Evolutionary conservation across 2,329 filamentous ascomycete species (phyloP).

Genomic region (Stachybotrys chartarum): DNA sequence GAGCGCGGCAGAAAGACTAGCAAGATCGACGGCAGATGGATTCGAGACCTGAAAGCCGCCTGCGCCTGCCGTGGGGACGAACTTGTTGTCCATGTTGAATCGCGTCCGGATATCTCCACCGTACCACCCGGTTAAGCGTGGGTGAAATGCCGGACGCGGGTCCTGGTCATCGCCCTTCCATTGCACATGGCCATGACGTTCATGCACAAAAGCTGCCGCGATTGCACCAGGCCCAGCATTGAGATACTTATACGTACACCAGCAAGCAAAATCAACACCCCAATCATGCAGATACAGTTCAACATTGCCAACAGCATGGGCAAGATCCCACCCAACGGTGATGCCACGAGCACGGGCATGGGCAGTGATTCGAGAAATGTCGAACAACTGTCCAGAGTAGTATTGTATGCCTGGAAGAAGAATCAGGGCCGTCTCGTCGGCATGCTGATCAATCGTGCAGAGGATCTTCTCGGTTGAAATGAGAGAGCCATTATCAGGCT

Average conservation of each 20-base stretch:
- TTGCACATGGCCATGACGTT: conserved; percentile 56
- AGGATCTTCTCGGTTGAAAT: conserved; percentile 67
- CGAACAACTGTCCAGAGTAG: conserved; percentile 84
- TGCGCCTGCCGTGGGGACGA: conserved; percentile 70
- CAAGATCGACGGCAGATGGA: conserved; percentile 69
- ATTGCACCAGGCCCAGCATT: conserved; percentile 80
- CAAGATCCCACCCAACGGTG: conserved; percentile 79
- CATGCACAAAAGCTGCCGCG: conserved; percentile 73
- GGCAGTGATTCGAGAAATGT: conserved; percentile 72
- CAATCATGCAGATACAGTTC: conserved; percentile 75
- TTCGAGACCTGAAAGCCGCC: conserved; percentile 82
- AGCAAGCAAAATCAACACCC: conserved; percentile 85
- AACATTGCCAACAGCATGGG: conserved; percentile 81
- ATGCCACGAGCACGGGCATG: conserved; percentile 67
- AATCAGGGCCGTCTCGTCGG: conserved; percentile 64
- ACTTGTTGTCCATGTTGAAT: conserved; percentile 79
- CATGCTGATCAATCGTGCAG: conserved; percentile 66
- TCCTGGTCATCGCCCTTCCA: conserved; percentile 18
- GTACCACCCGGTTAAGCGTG: conserved; percentile 78
- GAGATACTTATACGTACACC: conserved; percentile 94
- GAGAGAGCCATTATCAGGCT: conserved; percentile 52
- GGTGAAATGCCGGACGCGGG: conserved; percentile 42
- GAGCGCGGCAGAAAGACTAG: conserved; percentile 63
- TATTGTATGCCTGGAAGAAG: conserved; percentile 86
- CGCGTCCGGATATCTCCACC: conserved; percentile 69